Percentiles rank a stretch among this genome's conserved stretches.
Conservation (phyloP, 192 early-diverging fungal species). For the Cetraspora pellucida region DNA sequence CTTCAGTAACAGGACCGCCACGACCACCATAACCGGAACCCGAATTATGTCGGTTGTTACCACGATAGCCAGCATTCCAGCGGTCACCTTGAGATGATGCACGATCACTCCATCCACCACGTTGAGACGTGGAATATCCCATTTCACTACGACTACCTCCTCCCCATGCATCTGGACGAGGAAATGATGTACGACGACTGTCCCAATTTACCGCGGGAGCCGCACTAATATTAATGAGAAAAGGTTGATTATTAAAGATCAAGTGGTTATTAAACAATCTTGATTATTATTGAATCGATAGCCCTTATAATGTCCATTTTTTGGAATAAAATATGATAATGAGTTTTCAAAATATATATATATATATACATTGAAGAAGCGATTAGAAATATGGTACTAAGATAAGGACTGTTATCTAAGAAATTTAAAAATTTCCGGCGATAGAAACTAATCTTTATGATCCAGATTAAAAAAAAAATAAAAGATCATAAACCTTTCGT, state of each 20-base stretch:
- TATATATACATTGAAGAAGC: no score
- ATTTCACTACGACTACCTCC: constrained; percentile 33
- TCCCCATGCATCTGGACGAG: constrained; percentile 31
- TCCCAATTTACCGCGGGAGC: constrained; percentile 30
- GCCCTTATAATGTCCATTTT: no score
- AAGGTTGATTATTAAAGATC: not conserved
- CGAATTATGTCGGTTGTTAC: constrained; percentile 34
- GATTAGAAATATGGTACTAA: no score
- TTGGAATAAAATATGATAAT: no score
- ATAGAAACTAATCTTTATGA: not conserved
- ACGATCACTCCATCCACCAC: constrained; percentile 44
- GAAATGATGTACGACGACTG: constrained; percentile 19
- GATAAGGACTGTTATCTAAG: no score
- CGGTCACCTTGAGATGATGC: constrained; percentile 39
- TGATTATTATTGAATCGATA: not conserved
- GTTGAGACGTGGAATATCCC: constrained; percentile 35
- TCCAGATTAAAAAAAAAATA: not conserved
- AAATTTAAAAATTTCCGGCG: no score
- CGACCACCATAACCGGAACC: constrained; percentile 34
- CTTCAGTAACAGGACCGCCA: constrained; percentile 3
- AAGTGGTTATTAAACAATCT: no score
- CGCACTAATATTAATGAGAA: constrained; percentile 15
- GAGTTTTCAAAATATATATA: no score
- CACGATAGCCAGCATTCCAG: constrained; percentile 44
- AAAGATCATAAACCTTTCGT: constrained; percentile 24